Conservation (phyloP, 768 basidiomycete species). For the Butyriboletus loyo region DNA sequence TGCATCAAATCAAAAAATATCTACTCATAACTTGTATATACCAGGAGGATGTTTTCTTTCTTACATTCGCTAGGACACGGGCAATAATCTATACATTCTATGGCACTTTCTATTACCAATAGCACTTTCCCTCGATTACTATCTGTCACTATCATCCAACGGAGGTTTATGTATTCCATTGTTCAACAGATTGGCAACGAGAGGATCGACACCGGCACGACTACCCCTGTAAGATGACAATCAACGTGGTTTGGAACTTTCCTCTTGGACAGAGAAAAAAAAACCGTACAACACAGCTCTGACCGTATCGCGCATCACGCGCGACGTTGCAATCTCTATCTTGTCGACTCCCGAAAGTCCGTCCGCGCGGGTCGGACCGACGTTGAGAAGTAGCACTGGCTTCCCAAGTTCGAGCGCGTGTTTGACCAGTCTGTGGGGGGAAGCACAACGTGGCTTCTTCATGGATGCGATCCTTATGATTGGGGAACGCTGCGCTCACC, state of each 20-base stretch:
- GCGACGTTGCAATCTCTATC: slow-evolving; percentile 72
- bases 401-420: slow-evolving; percentile 73
- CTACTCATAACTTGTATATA: slow-evolving; percentile 29
- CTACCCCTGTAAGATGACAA: slow-evolving; percentile 40
- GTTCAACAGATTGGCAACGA: slow-evolving; percentile 47
- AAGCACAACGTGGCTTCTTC: neutral
- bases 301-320: slow-evolving; percentile 68
- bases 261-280: neutral
- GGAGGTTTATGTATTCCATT: slow-evolving; percentile 59
- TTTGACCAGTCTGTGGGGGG: slow-evolving; percentile 60
- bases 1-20: slow-evolving; percentile 21
- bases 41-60: slow-evolving; percentile 11
- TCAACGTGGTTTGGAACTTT: neutral
- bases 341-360: slow-evolving; percentile 64
- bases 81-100: slow-evolving; percentile 31
- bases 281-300: slow-evolving; percentile 55
- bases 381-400: slow-evolving; percentile 77
- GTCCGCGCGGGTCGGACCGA: slow-evolving; percentile 89
- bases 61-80: slow-evolving; percentile 22
- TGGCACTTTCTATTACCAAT: slow-evolving; percentile 23
- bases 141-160: slow-evolving; percentile 32
- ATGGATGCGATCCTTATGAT: neutral
- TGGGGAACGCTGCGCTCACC: slow-evolving; percentile 38
- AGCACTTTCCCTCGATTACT: slow-evolving; percentile 9
- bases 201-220: slow-evolving; percentile 41